phyloP scores from a whole-genome alignment of 1,284 basidiomycete species.

The Leccinum griseonigrum region DNA sequence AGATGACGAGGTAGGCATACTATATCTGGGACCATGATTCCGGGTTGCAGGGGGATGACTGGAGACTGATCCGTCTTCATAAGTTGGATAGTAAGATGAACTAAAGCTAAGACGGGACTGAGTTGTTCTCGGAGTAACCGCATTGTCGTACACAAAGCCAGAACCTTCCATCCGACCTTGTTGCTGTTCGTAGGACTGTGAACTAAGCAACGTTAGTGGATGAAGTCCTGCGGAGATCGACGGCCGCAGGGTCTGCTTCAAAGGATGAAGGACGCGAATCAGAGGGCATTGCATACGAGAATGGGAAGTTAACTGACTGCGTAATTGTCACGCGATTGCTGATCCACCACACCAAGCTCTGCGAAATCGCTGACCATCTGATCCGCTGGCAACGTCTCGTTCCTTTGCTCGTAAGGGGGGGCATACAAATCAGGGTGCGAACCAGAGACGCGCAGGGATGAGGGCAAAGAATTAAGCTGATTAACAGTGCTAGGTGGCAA shows the following conservation, averaged over 20 bases:
- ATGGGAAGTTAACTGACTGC: constrained; percentile 47
- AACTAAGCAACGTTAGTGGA: constrained; percentile 28
- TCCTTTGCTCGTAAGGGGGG: constrained; percentile 60
- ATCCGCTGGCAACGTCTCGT: constrained; percentile 42
- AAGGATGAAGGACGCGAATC: constrained; percentile 31
- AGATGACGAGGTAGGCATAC: constrained; percentile 61
- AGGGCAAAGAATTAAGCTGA: constrained; percentile 55
- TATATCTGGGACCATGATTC: constrained; percentile 57
- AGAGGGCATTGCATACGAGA: constrained; percentile 5
- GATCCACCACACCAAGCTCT: constrained; percentile 57
- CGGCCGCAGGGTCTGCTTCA: constrained; percentile 38
- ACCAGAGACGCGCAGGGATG: constrained; percentile 54
- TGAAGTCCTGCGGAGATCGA: constrained; percentile 40
- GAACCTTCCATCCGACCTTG: constrained; percentile 20
- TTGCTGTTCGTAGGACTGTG: constrained; percentile 33
- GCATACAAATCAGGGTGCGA: constrained; percentile 71
- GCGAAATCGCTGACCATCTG: constrained; percentile 59
- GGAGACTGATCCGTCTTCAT: constrained; percentile 41
- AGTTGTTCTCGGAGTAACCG: constrained; percentile 37
- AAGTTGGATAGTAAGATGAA: constrained; percentile 50
- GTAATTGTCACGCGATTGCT: constrained; percentile 56
- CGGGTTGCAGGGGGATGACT: constrained; percentile 36
- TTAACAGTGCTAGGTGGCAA: constrained; percentile 39
- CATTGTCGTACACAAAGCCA: constrained; percentile 37
- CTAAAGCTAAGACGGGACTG: constrained; percentile 33